Percentiles rank a stretch among this genome's conserved stretches.
Conservation (phyloP, 2,329 filamentous ascomycete genomes). For the Beauveria pseudobassiana region DNA sequence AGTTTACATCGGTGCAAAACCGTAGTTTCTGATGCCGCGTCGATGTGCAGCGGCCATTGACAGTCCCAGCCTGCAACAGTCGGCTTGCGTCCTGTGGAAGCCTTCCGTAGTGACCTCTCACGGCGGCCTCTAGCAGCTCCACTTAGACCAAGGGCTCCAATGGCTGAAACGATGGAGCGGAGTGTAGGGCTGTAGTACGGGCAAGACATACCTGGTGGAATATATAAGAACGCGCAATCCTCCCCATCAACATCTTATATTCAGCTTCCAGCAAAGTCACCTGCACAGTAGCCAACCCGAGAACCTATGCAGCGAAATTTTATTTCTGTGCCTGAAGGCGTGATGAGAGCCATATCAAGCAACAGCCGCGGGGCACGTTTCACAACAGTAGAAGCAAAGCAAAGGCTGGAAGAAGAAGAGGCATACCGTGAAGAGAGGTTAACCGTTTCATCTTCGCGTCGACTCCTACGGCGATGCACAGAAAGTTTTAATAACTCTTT, state of each 20-base stretch:
- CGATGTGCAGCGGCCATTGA: background rate
- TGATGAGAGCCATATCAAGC: background rate
- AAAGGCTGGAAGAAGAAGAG: conserved; percentile 2
- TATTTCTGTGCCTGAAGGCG: background rate
- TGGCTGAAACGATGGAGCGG: background rate
- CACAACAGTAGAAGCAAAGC: background rate
- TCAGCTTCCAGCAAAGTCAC: background rate
- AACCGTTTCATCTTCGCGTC: background rate
- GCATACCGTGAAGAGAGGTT: background rate
- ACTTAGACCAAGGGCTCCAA: background rate
- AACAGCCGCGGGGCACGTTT: background rate
- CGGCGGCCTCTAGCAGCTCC: background rate
- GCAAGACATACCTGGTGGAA: background rate
- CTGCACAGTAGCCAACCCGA: background rate
- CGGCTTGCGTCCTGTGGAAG: background rate
- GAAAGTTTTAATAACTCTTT: background rate
- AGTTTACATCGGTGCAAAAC: background rate
- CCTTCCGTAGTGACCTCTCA: background rate
- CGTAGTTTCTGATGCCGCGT: background rate
- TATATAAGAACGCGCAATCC: background rate
- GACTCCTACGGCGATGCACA: background rate
- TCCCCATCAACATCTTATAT: background rate
- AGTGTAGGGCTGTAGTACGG: background rate
- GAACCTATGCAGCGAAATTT: background rate
- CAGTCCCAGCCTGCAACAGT: background rate